phyloP scores from a whole-genome alignment of 2,329 filamentous ascomycete genomes.

The Neocatenulostroma microsporum region DNA sequence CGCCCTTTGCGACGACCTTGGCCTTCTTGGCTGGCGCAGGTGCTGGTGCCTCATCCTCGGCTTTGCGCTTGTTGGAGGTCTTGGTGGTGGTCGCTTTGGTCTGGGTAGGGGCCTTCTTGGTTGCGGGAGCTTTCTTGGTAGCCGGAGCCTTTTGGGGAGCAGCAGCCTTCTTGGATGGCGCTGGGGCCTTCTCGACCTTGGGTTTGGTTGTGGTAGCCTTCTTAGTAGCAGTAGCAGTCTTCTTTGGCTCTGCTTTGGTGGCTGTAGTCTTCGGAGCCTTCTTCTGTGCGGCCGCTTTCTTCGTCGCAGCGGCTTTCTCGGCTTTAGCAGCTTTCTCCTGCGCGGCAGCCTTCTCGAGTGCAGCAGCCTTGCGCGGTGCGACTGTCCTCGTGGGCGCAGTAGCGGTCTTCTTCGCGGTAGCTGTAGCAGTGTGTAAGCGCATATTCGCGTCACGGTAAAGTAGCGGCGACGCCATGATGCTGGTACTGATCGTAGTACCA shows the following conservation, averaged over 20 bases:
- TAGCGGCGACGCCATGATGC: background rate
- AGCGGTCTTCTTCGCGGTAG: conserved; percentile 9
- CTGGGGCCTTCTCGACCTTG: too few relatives aligned
- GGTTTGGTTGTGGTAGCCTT: too few relatives aligned
- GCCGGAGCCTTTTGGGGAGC: background rate
- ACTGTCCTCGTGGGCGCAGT: too few relatives aligned
- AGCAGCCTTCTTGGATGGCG: background rate
- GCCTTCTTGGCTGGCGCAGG: conserved; percentile 21
- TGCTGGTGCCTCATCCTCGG: conserved; percentile 12
- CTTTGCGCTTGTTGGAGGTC: conserved; percentile 5
- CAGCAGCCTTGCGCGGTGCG: background rate
- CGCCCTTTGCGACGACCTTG: conserved; percentile 18
- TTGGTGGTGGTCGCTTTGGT: too few relatives aligned
- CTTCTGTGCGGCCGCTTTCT: conserved; percentile 7
- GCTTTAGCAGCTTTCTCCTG: too few relatives aligned
- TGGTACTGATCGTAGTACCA: too few relatives aligned
- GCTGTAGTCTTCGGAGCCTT: too few relatives aligned
- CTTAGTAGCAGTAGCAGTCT: too few relatives aligned
- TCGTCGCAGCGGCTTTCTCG: conserved; percentile 5
- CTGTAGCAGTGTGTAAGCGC: conserved; percentile 9
- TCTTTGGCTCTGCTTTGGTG: too few relatives aligned
- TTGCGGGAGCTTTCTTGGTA: conserved; percentile 1
- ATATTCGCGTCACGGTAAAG: background rate
- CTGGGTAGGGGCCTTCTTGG: too few relatives aligned
- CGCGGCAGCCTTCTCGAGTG: too few relatives aligned